phyloP scores from a whole-genome alignment of 176 grass and related monocot genomes.

The Triticum dicoccoides region DNA sequence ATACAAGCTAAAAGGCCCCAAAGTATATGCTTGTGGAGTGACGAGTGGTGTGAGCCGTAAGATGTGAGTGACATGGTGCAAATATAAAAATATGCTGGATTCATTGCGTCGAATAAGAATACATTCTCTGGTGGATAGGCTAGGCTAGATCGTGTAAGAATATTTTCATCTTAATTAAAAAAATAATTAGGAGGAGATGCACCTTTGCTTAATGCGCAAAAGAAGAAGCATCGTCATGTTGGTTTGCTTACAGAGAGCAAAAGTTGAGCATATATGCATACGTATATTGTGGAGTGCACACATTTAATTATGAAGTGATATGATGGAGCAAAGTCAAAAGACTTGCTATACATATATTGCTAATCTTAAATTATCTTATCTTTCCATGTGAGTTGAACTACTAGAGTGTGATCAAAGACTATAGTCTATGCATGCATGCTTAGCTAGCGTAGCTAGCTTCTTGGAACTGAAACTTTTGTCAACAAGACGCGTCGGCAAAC shows the following conservation, averaged over 20 bases:
- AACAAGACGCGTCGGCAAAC: not conserved
- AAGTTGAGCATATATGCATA: not conserved
- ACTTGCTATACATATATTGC: not conserved
- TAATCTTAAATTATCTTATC: not conserved
- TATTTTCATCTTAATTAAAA: not conserved
- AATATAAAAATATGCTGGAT: not conserved
- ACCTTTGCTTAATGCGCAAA: not conserved
- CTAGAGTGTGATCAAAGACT: not conserved
- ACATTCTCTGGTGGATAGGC: too few relatives aligned
- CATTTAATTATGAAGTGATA: not conserved
- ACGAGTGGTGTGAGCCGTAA: too few relatives aligned
- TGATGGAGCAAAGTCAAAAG: not conserved
- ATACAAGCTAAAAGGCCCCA: too few relatives aligned
- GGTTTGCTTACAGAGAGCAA: not conserved
- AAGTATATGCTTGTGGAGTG: too few relatives aligned
- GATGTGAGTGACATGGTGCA: not conserved
- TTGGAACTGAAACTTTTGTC: conserved; percentile 1
- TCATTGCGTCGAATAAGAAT: not conserved
- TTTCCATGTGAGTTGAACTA: not conserved
- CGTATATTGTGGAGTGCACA: not conserved
- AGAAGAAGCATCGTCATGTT: not conserved
- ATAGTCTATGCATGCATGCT: not conserved
- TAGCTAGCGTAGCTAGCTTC: not conserved
- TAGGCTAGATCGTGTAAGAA: not conserved
- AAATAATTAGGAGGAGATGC: not conserved